Conservation (phyloP, 225 moss, liverwort and hornwort genomes). For the Bryum argenteum region DNA sequence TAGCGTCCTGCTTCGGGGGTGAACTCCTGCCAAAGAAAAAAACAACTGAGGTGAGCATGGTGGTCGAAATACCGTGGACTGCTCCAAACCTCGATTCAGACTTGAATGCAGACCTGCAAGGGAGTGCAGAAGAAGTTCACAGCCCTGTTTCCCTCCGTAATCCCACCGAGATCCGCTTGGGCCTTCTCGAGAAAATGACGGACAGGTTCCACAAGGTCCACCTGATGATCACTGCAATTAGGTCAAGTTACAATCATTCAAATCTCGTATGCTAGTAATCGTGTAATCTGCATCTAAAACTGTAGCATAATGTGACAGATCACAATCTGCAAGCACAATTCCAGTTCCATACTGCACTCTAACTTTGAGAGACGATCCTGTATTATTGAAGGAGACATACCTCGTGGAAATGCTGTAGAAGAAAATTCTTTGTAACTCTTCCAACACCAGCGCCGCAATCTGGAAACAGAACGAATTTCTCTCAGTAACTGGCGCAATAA, state of each 20-base stretch:
- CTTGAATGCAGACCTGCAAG: constrained; percentile 64
- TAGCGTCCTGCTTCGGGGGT: constrained; percentile 76
- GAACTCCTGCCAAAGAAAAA: constrained; percentile 64
- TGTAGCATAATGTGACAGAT: constrained; percentile 9
- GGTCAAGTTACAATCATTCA: constrained; percentile 59
- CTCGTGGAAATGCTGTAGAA: constrained; percentile 83
- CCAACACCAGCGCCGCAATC: constrained; percentile 99
- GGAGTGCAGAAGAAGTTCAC: constrained; percentile 78
- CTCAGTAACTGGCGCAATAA: background rate
- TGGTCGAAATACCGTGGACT: constrained; percentile 4
- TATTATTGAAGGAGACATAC: constrained; percentile 32
- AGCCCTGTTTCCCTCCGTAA: constrained; percentile 49
- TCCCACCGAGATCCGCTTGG: constrained; percentile 61
- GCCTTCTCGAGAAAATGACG: constrained; percentile 82
- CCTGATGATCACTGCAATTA: constrained; percentile 67
- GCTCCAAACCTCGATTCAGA: constrained; percentile 12
- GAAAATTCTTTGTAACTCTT: constrained; percentile 87
- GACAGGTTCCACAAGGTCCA: constrained; percentile 97
- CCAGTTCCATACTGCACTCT: background rate
- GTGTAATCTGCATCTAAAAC: constrained; percentile 21
- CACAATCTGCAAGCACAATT: background rate
- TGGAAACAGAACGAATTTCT: constrained; percentile 34
- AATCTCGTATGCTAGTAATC: constrained; percentile 14
- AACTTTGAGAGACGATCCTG: constrained; percentile 11
- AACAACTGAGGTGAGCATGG: constrained; percentile 13